Evolutionary conservation across 306 rosid species (phyloP).

Genomic region (Amphicarpaea edgeworthii): DNA sequence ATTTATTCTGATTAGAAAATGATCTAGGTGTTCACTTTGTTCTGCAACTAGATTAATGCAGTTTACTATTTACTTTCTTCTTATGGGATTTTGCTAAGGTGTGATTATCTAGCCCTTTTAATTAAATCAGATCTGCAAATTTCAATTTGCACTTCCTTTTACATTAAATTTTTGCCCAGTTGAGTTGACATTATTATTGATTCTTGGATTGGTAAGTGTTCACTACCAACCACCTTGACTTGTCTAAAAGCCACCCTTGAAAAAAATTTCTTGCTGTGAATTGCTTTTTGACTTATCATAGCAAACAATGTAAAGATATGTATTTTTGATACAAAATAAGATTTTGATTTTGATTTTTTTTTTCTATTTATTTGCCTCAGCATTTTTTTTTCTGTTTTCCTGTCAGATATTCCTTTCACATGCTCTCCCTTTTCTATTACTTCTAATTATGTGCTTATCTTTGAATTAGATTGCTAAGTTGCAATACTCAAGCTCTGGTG

Average conservation of each 20-base stretch:
- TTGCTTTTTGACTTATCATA: not conserved
- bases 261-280: not conserved
- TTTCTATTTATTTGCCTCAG: slow-evolving; percentile 13
- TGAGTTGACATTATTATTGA: not conserved
- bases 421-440: slow-evolving; percentile 24
- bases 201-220: not conserved
- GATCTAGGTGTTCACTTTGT: not conserved
- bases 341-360: slow-evolving; percentile 6
- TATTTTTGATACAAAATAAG: not conserved
- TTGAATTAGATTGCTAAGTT: slow-evolving; percentile 72
- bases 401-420: slow-evolving; percentile 1
- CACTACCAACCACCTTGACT: slow-evolving; percentile 4
- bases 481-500: slow-evolving; percentile 52
- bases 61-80: slow-evolving; percentile 3
- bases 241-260: not conserved
- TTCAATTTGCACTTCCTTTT: not conserved
- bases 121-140: not conserved
- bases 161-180: not conserved
- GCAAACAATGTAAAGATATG: not conserved
- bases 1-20: slow-evolving; percentile 33
- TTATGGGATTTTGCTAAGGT: not conserved
- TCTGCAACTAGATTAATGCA: not conserved
- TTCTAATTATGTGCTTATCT: slow-evolving; percentile 36
- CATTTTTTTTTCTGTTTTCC: not conserved
- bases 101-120: not conserved